A percentile compares a stretch with the other conserved stretches of the same genome.
Evolutionary conservation across 352 stramenopile species (phyloP).

Genomic region (Globisporangium echinulatum): DNA sequence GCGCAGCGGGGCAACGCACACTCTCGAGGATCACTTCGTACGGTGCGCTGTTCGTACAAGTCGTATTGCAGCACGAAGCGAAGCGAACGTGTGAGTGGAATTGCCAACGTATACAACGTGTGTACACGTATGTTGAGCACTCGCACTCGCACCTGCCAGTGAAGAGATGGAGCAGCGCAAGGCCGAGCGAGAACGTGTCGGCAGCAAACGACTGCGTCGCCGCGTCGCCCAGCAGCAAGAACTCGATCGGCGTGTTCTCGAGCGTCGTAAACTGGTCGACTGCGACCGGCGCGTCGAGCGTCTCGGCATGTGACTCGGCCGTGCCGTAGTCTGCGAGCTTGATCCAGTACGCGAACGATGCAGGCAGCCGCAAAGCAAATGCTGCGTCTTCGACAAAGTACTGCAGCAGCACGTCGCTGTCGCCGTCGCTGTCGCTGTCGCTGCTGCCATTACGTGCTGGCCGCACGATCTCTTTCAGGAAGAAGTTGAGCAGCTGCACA

Average conservation of each 20-base stretch:
- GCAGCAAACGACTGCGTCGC: constrained; percentile 88
- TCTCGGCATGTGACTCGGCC: constrained; percentile 85
- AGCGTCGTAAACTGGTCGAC: constrained; percentile 96
- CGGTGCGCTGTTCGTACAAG: constrained; percentile 49
- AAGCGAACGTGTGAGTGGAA: too few relatives aligned
- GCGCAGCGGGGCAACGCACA: constrained; percentile 83
- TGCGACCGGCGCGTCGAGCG: constrained; percentile 87
- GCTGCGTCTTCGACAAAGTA: constrained; percentile 50
- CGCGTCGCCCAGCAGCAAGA: constrained; percentile 90
- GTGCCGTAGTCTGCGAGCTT: constrained; percentile 99
- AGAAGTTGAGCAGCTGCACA: constrained; percentile 94
- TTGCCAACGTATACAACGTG: too few relatives aligned
- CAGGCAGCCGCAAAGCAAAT: constrained; percentile 57
- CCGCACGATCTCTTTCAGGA: constrained; percentile 84
- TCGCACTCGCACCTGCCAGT: constrained; percentile 72
- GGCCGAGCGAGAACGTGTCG: constrained; percentile 94
- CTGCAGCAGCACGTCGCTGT: constrained; percentile 35
- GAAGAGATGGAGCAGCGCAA: constrained; percentile 96
- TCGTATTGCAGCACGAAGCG: too few relatives aligned
- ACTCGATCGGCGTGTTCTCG: constrained; percentile 97
- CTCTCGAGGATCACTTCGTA: constrained; percentile 97
- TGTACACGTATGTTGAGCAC: too few relatives aligned
- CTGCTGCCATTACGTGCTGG: constrained; percentile 14
- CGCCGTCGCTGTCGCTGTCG: constrained; percentile 14
- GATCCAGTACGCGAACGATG: constrained; percentile 78